phyloP scores from a whole-genome alignment of 495 filamentous ascomycete species.

The Penicillium samsonianum region DNA sequence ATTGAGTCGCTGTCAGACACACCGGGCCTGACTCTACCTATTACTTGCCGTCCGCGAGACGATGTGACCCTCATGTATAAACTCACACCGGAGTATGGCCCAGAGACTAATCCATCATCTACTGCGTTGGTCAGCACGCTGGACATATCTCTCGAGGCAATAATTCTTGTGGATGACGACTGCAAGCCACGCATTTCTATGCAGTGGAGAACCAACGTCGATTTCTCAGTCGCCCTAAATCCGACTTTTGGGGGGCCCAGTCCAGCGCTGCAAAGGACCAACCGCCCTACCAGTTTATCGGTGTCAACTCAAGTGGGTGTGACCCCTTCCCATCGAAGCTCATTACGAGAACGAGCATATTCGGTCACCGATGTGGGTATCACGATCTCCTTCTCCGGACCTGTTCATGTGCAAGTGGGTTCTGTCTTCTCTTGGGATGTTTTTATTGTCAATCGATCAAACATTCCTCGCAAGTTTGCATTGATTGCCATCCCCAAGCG shows the following conservation, averaged over 20 bases:
- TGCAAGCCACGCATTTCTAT: constrained; percentile 76
- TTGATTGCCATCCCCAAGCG: constrained; percentile 77
- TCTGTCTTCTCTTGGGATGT: constrained; percentile 83
- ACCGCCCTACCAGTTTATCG: constrained; percentile 56
- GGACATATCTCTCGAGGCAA: constrained; percentile 67
- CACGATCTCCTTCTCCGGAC: constrained; percentile 72
- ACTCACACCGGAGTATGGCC: constrained; percentile 64
- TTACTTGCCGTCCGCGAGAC: constrained; percentile 74
- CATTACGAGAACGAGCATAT: constrained; percentile 53
- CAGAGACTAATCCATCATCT: constrained; percentile 48
- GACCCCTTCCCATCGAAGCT: constrained; percentile 50
- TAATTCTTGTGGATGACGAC: constrained; percentile 59
- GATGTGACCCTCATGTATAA: constrained; percentile 84
- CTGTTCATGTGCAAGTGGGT: constrained; percentile 62
- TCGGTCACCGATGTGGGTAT: constrained; percentile 64
- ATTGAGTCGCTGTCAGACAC: constrained; percentile 66
- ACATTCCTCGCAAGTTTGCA: constrained; percentile 70
- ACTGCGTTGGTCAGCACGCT: constrained; percentile 53
- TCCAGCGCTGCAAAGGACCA: constrained; percentile 50
- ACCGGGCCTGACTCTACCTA: constrained; percentile 60
- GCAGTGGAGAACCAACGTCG: constrained; percentile 78
- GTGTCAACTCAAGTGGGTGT: constrained; percentile 32
- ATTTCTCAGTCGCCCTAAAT: constrained; percentile 72
- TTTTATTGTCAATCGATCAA: constrained; percentile 82
- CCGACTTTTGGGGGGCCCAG: constrained; percentile 64